Conservation (phyloP, 2,329 filamentous ascomycete species). For the Fusarium bulbicola region DNA sequence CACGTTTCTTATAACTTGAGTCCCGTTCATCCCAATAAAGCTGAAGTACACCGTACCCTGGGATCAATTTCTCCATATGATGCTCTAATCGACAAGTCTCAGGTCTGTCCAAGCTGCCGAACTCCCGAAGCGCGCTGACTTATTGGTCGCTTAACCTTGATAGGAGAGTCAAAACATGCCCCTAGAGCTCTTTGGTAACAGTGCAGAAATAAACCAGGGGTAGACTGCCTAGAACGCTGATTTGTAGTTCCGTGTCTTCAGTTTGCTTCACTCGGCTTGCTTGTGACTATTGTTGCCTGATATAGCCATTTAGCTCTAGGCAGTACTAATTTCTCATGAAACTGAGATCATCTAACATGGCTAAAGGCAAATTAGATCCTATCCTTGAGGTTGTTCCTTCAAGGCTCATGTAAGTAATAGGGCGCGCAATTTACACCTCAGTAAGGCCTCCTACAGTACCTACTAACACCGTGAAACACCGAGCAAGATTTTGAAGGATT, state of each 20-base stretch:
- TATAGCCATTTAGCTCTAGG: accelerated
- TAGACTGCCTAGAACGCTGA: neutral
- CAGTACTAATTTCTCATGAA: accelerated
- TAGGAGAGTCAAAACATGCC: neutral
- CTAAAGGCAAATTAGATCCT: neutral
- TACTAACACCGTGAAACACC: no score
- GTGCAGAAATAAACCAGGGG: neutral
- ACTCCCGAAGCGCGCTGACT: neutral
- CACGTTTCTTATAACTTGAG: neutral
- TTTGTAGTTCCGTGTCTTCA: neutral
- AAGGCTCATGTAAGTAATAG: no score
- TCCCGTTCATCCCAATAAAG: no score
- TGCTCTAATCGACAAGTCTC: neutral
- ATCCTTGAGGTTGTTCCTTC: accelerated
- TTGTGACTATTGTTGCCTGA: neutral
- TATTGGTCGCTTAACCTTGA: neutral
- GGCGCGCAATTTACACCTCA: neutral
- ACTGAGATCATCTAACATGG: accelerated
- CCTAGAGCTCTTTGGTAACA: neutral
- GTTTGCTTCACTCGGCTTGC: neutral
- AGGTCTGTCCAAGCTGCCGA: neutral
- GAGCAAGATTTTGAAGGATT: neutral
- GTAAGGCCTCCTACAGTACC: no score
- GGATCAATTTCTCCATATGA: neutral
- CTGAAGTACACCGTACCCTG: neutral